Conservation (phyloP, 495 filamentous ascomycete species). For the Aspergillus affinis region DNA sequence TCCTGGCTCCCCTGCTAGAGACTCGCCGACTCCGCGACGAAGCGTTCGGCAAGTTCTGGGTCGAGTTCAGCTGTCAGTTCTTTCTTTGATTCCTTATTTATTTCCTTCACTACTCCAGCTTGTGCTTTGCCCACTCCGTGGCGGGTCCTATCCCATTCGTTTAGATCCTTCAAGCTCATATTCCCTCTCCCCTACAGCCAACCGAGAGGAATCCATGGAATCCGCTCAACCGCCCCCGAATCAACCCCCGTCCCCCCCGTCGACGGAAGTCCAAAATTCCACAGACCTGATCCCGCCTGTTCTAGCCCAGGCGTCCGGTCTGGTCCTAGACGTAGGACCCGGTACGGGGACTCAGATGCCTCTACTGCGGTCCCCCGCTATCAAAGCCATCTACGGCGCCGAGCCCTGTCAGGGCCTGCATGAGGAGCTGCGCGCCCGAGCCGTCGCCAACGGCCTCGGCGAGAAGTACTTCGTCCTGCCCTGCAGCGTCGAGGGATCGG, state of each 20-base stretch:
- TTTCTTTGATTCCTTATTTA: neutral
- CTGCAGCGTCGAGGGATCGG: constrained; percentile 57
- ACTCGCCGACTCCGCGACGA: constrained; percentile 37
- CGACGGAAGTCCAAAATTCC: constrained; percentile 20
- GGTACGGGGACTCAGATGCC: constrained; percentile 50
- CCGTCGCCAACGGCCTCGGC: constrained; percentile 49
- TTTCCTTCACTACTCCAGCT: no score
- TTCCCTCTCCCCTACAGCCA: neutral
- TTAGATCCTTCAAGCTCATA: neutral
- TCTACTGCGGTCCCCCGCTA: constrained; percentile 37
- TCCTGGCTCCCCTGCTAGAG: constrained; percentile 39
- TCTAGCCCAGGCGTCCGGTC: constrained; percentile 34
- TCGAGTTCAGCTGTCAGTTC: constrained; percentile 37
- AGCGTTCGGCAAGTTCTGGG: constrained; percentile 46
- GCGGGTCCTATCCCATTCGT: neutral
- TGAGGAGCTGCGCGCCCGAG: constrained; percentile 41
- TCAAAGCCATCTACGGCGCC: constrained; percentile 64
- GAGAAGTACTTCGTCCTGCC: constrained; percentile 65
- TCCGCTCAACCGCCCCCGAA: constrained; percentile 6
- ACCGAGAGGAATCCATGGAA: neutral
- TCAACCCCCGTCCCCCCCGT: constrained; percentile 9
- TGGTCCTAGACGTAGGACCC: constrained; percentile 52
- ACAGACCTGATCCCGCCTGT: constrained; percentile 41
- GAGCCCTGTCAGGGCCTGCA: constrained; percentile 65
- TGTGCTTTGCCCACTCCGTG: neutral